Conservation (phyloP, 257 asterid genomes). For the Lantana camara region DNA sequence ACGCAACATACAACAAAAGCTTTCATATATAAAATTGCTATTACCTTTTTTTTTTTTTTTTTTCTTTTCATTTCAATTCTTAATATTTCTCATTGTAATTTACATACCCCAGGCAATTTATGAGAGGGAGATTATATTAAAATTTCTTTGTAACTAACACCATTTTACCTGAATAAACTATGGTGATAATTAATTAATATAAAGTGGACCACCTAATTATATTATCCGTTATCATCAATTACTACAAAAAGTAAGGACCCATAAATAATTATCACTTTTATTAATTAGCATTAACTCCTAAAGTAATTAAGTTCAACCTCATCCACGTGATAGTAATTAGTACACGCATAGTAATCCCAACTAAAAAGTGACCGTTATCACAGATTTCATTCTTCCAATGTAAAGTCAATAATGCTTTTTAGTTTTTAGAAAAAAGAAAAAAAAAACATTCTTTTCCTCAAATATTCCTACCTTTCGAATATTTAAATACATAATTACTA, state of each 20-base stretch:
- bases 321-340: slow-evolving; percentile 39
- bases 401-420: no score
- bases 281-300: slow-evolving; percentile 22
- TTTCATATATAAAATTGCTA: no score
- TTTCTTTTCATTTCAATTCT: no score
- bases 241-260: slow-evolving; percentile 22
- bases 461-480: slow-evolving; percentile 26
- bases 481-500: no score
- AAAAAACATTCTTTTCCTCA: slow-evolving; percentile 23
- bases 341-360: slow-evolving; percentile 7
- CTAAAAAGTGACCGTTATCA: slow-evolving; percentile 37
- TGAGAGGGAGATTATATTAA: neutral
- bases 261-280: slow-evolving; percentile 23
- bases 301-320: slow-evolving; percentile 6
- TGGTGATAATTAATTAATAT: neutral
- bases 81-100: no score
- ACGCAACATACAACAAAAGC: no score
- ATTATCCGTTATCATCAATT: neutral
- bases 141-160: neutral
- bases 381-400: slow-evolving; percentile 9
- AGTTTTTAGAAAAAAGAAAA: neutral
- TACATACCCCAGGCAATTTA: no score
- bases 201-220: neutral
- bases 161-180: neutral
- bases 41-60: no score